Base-by-base conservation (phyloP, 352 stramenopile genomes). In the Plasmopara viticola region DNA sequence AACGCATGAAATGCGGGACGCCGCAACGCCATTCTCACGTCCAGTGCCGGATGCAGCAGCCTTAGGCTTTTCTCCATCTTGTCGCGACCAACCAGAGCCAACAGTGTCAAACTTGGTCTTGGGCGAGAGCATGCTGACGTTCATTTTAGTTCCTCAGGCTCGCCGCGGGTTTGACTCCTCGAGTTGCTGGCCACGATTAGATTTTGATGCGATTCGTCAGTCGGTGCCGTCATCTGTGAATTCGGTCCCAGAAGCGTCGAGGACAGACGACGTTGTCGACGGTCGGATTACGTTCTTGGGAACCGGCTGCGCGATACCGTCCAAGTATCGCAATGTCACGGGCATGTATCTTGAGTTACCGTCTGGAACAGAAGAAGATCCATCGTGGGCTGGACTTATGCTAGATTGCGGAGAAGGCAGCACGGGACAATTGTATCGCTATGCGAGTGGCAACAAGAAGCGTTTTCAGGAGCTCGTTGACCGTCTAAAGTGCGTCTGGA, bases 291-390 rank as follows among this genome's bases (percentile, higher is more conserved):
- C 91, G 10, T 98, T 99, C 56, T 80, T 98, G 0, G 96, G 96
- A 18, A 99, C 96, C 0, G 96, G 96, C 0, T 98, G 90, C 18
- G 96, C 96, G 25, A 90, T 98, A 25, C 96, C 96, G 34, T 98
- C 94, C 56, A 99, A 99, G 70, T 98, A 98, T 64, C 87, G 96
- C 51, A 99, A 99, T 72, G 96, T 99, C 33, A 98, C 87, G 2
- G 91, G 91, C 34, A 98, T 98, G 58, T 95, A 96, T 56, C 40
- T 98, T 13, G 66, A 86, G 60, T 51, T 97, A 6, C 65, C 62
- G 14, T 45, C 40, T 44, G 13, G 8, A 8, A 43, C 34, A 6
- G 6, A 49, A 40, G 39, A 6, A 6, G 42, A 25, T 2, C 20
- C 49, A 13, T 17, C 13, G 3, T 72, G 62, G 60, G 62, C 69